Evolutionary conservation across 169 alveolate genomes (phyloP).

Genomic region (Plasmodium gonderi): DNA sequence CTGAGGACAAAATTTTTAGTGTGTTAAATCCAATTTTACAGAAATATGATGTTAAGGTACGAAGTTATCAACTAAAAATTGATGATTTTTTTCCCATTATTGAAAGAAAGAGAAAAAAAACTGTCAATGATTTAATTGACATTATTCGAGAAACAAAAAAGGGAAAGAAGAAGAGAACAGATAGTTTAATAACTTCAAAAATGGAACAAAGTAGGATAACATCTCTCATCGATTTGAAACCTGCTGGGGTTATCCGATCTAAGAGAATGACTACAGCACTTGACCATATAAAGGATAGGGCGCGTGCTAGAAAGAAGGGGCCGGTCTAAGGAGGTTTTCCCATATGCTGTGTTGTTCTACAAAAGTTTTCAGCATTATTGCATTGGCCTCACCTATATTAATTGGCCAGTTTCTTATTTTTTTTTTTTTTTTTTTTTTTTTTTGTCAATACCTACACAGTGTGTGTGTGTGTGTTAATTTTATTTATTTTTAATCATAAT

Average conservation of each 20-base stretch:
- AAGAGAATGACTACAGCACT: conserved; percentile 51
- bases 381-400: too few relatives aligned
- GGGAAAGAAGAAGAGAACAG: not conserved
- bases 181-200: not conserved
- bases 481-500: too few relatives aligned
- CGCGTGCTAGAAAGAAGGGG: conserved; percentile 1
- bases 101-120: conserved; percentile 52
- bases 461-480: too few relatives aligned
- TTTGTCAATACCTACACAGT: too few relatives aligned
- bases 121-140: conserved; percentile 42
- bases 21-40: conserved; percentile 48
- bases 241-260: conserved; percentile 52
- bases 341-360: not conserved
- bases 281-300: conserved; percentile 37
- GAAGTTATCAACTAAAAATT: conserved; percentile 48
- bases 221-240: conserved; percentile 41
- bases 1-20: conserved; percentile 49
- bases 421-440: too few relatives aligned
- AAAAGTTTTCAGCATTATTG: too few relatives aligned
- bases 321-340: not conserved
- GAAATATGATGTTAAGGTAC: conserved; percentile 30
- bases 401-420: too few relatives aligned
- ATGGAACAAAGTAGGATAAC: too few relatives aligned
- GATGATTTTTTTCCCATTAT: conserved; percentile 66
- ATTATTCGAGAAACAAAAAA: conserved; percentile 13